Percentiles rank a stretch among this genome's conserved stretches.
Conservation (phyloP, 371 early-diverging fungal genomes). For the Smittium culicis region DNA sequence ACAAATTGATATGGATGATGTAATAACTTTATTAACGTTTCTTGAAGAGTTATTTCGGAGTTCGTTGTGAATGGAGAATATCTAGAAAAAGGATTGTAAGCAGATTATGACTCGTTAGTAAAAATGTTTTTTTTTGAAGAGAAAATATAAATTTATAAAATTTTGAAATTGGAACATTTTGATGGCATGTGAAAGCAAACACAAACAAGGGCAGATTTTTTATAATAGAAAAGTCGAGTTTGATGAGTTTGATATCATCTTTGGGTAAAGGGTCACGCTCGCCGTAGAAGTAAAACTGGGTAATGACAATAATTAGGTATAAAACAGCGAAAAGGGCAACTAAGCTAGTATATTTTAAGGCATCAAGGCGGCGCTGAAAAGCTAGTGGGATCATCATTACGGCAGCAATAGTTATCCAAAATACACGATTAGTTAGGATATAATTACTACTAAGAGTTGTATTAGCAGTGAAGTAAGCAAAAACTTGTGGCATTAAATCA, state of each 20-base stretch:
- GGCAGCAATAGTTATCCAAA: slow-evolving; percentile 80
- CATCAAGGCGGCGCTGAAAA: slow-evolving; percentile 77
- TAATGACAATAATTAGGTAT: slow-evolving; percentile 78
- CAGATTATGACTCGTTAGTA: too few species aligned
- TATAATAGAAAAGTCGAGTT: slow-evolving; percentile 52
- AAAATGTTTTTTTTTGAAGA: slow-evolving; percentile 22
- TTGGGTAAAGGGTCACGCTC: slow-evolving; percentile 34
- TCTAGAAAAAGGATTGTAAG: slow-evolving; percentile 23
- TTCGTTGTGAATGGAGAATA: slow-evolving; percentile 89
- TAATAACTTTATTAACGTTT: slow-evolving; percentile 49
- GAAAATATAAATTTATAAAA: neutral
- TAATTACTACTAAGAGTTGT: slow-evolving; percentile 1
- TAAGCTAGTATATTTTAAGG: slow-evolving; percentile 86
- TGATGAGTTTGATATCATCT: slow-evolving; percentile 31
- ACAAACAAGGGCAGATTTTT: slow-evolving; percentile 90
- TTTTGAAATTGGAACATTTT: slow-evolving; percentile 15
- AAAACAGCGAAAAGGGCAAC: slow-evolving; percentile 80
- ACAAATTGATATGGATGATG: slow-evolving; percentile 63
- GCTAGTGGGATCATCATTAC: slow-evolving; percentile 57
- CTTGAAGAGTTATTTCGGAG: slow-evolving; percentile 58
- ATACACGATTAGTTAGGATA: slow-evolving; percentile 41
- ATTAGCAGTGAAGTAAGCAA: slow-evolving; percentile 19
- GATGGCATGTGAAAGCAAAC: slow-evolving; percentile 90
- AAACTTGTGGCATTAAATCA: slow-evolving; percentile 77
- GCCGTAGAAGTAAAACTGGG: slow-evolving; percentile 54